Evolutionary conservation across 257 asterid species (phyloP).

Genomic region (Forsythia suspensa): DNA sequence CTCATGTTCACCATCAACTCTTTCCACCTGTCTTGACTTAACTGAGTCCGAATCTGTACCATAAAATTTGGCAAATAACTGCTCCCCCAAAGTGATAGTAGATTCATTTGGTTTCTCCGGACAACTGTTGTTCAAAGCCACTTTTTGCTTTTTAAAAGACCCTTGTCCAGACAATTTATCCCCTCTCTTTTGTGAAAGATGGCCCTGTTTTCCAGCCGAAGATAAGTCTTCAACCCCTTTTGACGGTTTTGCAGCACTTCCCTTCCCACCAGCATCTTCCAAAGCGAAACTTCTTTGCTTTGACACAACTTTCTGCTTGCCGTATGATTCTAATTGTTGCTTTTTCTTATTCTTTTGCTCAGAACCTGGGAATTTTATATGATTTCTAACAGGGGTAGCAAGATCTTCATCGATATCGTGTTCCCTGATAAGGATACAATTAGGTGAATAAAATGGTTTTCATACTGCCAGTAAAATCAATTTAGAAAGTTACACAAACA

Average conservation of each 20-base stretch:
- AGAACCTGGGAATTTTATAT: conserved; percentile 68
- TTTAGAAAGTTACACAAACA: conserved; percentile 8
- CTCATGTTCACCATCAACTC: conserved; percentile 27
- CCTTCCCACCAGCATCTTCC: conserved; percentile 33
- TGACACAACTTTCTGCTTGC: conserved; percentile 18
- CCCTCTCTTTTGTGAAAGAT: conserved; percentile 39
- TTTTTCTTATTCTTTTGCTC: conserved; percentile 30
- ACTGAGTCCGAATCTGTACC: conserved; percentile 35
- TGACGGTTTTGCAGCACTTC: conserved; percentile 28
- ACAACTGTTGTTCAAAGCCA: conserved; percentile 30
- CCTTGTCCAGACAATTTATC: conserved; percentile 28
- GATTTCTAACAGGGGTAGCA: conserved; percentile 66
- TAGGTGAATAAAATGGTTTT: conserved; percentile 7
- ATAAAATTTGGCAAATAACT: conserved; percentile 32
- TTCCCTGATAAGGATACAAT: conserved; percentile 43
- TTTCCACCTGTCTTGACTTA: conserved; percentile 24
- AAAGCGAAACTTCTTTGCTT: conserved; percentile 24
- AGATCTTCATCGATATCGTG: conserved; percentile 56
- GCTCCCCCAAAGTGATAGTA: conserved; percentile 31
- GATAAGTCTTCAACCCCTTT: conserved; percentile 41
- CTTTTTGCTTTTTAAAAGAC: conserved; percentile 39
- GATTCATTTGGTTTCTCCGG: conserved; percentile 32
- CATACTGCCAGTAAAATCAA: conserved; percentile 11
- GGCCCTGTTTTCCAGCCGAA: conserved; percentile 29
- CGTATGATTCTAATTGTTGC: conserved; percentile 16